Percentiles rank a stretch among this genome's conserved stretches.
phyloP scores from a whole-genome alignment of 179 eudicot genomes.

The Heliamphora pulchella region DNA sequence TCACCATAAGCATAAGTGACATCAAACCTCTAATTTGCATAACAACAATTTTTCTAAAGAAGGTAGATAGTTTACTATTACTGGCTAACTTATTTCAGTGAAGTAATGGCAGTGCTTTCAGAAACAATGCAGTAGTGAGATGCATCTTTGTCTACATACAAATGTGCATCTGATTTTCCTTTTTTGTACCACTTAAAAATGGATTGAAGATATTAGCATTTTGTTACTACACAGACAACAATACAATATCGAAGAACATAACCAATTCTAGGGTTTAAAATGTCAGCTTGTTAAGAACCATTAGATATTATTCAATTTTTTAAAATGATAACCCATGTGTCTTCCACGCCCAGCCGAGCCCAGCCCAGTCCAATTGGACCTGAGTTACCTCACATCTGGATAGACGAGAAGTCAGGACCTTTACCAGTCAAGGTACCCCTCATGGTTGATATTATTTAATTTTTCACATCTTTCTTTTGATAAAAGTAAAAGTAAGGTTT shows the following conservation, averaged over 20 bases:
- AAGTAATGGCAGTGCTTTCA: not conserved
- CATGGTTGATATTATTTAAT: no score
- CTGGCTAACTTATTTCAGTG: not conserved
- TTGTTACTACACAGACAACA: not conserved
- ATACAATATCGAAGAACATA: not conserved
- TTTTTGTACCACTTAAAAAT: not conserved
- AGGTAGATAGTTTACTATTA: not conserved
- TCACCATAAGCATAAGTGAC: not conserved
- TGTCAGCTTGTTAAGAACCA: not conserved
- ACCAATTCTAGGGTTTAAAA: not conserved
- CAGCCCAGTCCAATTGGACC: no score
- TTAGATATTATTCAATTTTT: not conserved
- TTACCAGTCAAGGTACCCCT: no score
- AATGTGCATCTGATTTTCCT: not conserved
- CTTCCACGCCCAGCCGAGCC: no score
- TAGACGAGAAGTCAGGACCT: no score
- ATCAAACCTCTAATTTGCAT: not conserved
- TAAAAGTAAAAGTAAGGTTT: not conserved
- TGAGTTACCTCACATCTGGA: no score
- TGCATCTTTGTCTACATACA: not conserved
- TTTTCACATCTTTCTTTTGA: not conserved
- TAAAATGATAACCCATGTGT: no score
- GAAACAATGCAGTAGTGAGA: not conserved
- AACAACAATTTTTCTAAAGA: not conserved
- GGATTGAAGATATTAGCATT: not conserved